Evolutionary conservation across 2,329 filamentous ascomycete species (phyloP), one percentile per base, ranked within the genome.

Genomic region (Xylaria sp.): DNA sequence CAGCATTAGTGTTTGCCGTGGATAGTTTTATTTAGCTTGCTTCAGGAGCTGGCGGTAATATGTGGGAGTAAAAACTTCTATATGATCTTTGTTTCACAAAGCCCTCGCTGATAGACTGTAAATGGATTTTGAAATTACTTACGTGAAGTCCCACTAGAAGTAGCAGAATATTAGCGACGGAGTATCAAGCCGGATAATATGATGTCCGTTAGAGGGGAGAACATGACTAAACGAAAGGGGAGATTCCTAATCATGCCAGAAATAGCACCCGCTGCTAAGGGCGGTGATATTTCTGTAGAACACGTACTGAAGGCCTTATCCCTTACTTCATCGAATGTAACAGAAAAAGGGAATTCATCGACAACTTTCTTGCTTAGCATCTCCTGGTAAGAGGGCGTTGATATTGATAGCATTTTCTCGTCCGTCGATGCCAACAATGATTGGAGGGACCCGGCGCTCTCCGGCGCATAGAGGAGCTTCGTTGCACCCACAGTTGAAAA

Each of bases 121-220:
- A 21, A 38, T 1, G 3, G 4, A 4, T 9, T n/a, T 40, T 19
- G 31, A 23, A 11, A 35, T n/a, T 3, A 35, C 61, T 37, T 54
- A 64, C 61, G 49, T 64, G 62, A n/a, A 64, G 40, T 2, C 43
- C 58, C 62, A 64, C 62, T 64, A 54, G 23, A 33, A 29, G 13
- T 4, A 33, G 27, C 7, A 31, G 27, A 35, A 43, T 37, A 29
- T 64, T 27, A 64, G 62, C 46, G 8, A 40, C 10, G 25, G 29
- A 4, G 13, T n/a, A 4, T 35, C 21, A 48, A n/a, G 1, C 40
- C 15, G 19, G 23, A 17, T 31, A 23, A n/a, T n/a, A n/a, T n/a
- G n/a, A n/a, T n/a, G n/a, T n/a, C n/a, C n/a, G n/a, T n/a, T n/a
- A n/a, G n/a, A n/a, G n/a, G n/a, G n/a, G n/a, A n/a, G n/a, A 37